Percentiles rank a stretch among this genome's conserved stretches.
These are phyloP conservation scores for Candida sanyiensis DNA, from an alignment of 805 yeast species.

Conservation along the genomic window DNA sequence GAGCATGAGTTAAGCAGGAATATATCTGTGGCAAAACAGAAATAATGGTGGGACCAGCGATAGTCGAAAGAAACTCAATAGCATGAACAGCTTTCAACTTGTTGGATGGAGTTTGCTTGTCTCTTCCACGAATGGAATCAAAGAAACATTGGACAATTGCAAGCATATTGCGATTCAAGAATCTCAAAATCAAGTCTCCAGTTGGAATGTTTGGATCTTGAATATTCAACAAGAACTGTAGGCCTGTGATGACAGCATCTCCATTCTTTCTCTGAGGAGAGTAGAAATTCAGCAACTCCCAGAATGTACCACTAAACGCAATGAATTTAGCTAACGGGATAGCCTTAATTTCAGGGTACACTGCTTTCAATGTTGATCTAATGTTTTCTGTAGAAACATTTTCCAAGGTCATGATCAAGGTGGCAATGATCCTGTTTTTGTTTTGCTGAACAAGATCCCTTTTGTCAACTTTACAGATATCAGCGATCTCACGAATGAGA, in stretches of 20 bases:
- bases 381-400: constrained; percentile 45
- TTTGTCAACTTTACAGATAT: constrained; percentile 39
- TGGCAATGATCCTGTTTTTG: constrained; percentile 51
- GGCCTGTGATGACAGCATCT: constrained; percentile 30
- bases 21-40: constrained; percentile 80
- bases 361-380: constrained; percentile 45
- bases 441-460: constrained; percentile 43
- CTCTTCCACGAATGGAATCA: constrained; percentile 71
- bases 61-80: constrained; percentile 55
- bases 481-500: constrained; percentile 56
- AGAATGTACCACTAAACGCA: constrained; percentile 25
- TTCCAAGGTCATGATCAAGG: constrained; percentile 46
- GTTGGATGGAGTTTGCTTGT: constrained; percentile 65
- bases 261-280: constrained; percentile 30
- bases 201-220: constrained; percentile 19
- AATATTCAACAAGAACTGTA: constrained; percentile 34
- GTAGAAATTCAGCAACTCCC: constrained; percentile 42
- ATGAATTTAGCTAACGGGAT: constrained; percentile 27
- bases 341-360: constrained; percentile 41
- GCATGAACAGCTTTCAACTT: constrained; percentile 71
- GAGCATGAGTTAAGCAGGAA: constrained; percentile 75
- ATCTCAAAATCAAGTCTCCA: constrained; percentile 29
- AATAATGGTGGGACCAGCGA: constrained; percentile 48
- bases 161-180: constrained; percentile 53
- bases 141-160: constrained; percentile 78